These are phyloP conservation scores for Ocimum tenuiflorum DNA, from an alignment of 257 asterid genomes.

Conservation along the genomic window DNA sequence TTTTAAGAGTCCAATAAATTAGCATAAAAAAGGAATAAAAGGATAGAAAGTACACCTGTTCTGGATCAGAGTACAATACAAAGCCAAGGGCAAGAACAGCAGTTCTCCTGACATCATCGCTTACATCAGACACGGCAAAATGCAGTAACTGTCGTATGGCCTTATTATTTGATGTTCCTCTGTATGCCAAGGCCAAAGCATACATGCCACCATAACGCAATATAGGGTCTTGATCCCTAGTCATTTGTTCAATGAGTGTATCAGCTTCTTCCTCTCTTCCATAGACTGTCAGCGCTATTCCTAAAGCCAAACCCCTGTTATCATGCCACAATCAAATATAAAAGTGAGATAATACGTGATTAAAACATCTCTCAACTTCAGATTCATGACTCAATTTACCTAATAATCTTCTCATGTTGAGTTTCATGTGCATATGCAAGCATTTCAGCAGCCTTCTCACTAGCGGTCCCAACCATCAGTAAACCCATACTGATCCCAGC, in stretches of 20 bases:
- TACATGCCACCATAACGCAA: constrained; percentile 98
- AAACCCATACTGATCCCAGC: constrained; percentile 98
- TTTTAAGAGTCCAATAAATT: not conserved
- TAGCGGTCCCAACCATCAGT: constrained; percentile 95
- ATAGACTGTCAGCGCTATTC: constrained; percentile 90
- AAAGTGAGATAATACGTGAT: not conserved
- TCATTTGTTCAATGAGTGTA: constrained; percentile 89
- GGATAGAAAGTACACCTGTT: constrained; percentile 42
- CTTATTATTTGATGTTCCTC: constrained; percentile 91
- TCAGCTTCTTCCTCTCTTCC: constrained; percentile 99
- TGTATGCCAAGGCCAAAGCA: constrained; percentile 90
- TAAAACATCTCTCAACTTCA: constrained; percentile 44
- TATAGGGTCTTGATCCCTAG: constrained; percentile 96
- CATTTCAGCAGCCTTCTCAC: constrained; percentile 91
- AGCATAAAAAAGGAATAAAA: not conserved
- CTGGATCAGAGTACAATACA: constrained; percentile 86
- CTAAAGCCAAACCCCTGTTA: constrained; percentile 84
- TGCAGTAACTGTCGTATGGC: constrained; percentile 93
- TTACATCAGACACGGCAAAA: constrained; percentile 96
- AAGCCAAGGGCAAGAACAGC: constrained; percentile 98
- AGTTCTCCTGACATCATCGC: constrained; percentile 91
- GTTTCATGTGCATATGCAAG: constrained; percentile 98
- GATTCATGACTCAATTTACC: constrained; percentile 53
- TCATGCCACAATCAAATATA: constrained; percentile 9
- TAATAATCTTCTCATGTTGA: constrained; percentile 89